A percentile compares a stretch with the other conserved stretches of the same genome.
phyloP scores from a whole-genome alignment of 2,329 filamentous ascomycete genomes.

The Neodidymelliopsis sp. region DNA sequence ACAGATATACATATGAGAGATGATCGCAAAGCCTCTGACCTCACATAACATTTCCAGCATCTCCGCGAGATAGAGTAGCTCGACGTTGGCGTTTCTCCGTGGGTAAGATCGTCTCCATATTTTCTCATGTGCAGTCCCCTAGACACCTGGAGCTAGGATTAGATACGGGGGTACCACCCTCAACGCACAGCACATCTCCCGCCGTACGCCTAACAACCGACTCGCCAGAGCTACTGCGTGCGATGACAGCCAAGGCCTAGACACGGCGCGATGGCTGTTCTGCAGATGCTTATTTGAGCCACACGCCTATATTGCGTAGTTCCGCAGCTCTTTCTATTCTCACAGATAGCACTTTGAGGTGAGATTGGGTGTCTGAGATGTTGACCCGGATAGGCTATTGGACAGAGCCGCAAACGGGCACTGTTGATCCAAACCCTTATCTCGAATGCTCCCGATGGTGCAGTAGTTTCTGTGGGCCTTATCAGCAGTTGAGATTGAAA shows the following conservation, averaged over 20 bases:
- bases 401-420: conserved; percentile 12
- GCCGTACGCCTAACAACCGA: not conserved
- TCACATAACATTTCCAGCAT: conserved; percentile 15
- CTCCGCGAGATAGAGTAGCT: conserved; percentile 13
- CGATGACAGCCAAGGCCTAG: conserved; percentile 1
- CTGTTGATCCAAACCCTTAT: conserved; percentile 11
- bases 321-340: not conserved
- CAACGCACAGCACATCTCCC: conserved; percentile 13
- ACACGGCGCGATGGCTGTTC: conserved; percentile 4
- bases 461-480: conserved; percentile 20
- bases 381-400: conserved; percentile 3
- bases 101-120: conserved; percentile 15
- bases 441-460: conserved; percentile 11
- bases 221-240: not conserved
- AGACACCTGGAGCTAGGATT: conserved; percentile 4
- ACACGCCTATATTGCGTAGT: not conserved
- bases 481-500: conserved; percentile 12
- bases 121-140: not conserved
- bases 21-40: conserved; percentile 6
- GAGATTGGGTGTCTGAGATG: conserved; percentile 3
- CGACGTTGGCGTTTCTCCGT: conserved; percentile 14
- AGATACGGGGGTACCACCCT: conserved; percentile 5
- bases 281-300: conserved; percentile 9
- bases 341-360: conserved; percentile 2
- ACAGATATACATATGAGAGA: conserved; percentile 7